Conservation (phyloP, 805 yeast genomes). For the Candida orba region DNA sequence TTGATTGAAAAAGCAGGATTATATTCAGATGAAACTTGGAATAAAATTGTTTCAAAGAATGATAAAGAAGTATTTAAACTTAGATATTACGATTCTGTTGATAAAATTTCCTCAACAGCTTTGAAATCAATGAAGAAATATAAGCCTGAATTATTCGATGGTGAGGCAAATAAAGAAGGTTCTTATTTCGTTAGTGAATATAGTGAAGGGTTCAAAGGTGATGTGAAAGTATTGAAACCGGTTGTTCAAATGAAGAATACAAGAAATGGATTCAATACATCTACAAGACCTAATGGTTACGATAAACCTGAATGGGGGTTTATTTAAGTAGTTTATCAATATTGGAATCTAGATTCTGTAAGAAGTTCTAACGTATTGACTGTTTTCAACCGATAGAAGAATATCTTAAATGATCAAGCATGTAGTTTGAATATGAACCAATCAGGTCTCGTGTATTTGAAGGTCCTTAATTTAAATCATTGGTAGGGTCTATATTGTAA, state of each 20-base stretch:
- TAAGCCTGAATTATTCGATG: slow-evolving; percentile 6
- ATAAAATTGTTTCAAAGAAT: not conserved
- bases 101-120: slow-evolving; percentile 5
- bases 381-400: no score
- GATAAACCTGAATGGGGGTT: slow-evolving; percentile 1
- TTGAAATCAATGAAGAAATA: slow-evolving; percentile 4
- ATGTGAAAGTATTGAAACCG: slow-evolving; percentile 2
- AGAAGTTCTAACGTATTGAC: no score
- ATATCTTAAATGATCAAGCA: no score
- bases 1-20: slow-evolving; percentile 3
- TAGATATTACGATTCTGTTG: slow-evolving; percentile 7
- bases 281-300: slow-evolving; percentile 3
- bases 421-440: no score
- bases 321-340: no score
- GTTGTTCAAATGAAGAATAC: slow-evolving; percentile 3
- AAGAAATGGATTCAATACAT: slow-evolving; percentile 2
- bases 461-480: no score
- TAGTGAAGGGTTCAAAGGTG: slow-evolving; percentile 1
- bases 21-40: slow-evolving; percentile 3
- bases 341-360: no score
- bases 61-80: not conserved
- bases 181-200: slow-evolving; percentile 4
- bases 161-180: not conserved
- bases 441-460: no score
- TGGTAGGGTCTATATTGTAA: no score